A percentile compares a stretch with the other conserved stretches of the same genome.
phyloP scores from a whole-genome alignment of 495 filamentous ascomycete species.

The Talaromyces nanjingensis region DNA sequence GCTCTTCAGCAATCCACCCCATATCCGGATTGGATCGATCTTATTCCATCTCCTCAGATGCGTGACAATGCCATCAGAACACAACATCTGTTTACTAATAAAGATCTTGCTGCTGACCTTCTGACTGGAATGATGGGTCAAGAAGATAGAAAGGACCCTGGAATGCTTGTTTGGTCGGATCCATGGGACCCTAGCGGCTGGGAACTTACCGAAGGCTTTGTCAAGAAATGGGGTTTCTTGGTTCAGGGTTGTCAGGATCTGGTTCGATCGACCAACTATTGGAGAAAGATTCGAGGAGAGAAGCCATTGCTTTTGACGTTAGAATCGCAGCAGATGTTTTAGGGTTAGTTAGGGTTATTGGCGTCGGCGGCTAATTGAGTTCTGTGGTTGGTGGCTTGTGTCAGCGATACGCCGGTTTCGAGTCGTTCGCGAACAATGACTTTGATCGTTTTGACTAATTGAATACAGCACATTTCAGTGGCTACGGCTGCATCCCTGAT shows the following conservation, averaged over 20 bases:
- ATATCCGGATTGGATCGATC: constrained; percentile 49
- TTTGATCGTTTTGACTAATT: too few species aligned
- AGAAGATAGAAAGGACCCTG: constrained; percentile 22
- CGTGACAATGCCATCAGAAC: constrained; percentile 44
- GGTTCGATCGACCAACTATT: constrained; percentile 42
- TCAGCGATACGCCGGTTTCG: too few species aligned
- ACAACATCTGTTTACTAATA: constrained; percentile 33
- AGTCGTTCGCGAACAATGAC: too few species aligned
- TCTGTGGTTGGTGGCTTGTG: too few species aligned
- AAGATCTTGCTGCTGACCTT: constrained; percentile 40
- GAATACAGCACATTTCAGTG: too few species aligned
- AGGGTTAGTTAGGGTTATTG: too few species aligned
- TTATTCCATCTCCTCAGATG: constrained; percentile 43
- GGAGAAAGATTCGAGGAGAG: constrained; percentile 32
- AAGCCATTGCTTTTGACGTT: constrained; percentile 9
- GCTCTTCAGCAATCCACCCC: constrained; percentile 28
- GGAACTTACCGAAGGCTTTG: constrained; percentile 44
- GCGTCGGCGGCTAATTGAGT: too few species aligned
- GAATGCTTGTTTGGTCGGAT: constrained; percentile 46
- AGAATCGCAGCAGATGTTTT: background rate
- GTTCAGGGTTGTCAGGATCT: constrained; percentile 42
- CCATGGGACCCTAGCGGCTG: constrained; percentile 39
- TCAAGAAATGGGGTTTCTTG: constrained; percentile 44
- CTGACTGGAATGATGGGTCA: constrained; percentile 33
- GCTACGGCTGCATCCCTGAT: too few species aligned